Evolutionary conservation across 2,329 filamentous ascomycete genomes (phyloP).

Genomic region (Knoxdaviesia proteae): DNA sequence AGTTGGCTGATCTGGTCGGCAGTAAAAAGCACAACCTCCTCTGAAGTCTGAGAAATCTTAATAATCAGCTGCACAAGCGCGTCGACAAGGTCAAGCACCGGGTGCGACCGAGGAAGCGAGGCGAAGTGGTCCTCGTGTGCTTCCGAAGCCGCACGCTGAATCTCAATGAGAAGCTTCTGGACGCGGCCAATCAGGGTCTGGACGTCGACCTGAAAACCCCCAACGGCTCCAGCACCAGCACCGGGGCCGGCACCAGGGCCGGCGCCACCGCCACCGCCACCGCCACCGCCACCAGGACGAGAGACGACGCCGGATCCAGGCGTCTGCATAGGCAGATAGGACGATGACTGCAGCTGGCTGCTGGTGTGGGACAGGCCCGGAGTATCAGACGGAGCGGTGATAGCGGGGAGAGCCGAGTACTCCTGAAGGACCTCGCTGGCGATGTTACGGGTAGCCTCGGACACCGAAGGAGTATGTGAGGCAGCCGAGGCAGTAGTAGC

Average conservation of each 20-base stretch:
- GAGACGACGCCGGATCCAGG: too few species aligned
- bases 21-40: slow-evolving; percentile 36
- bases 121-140: slow-evolving; percentile 37
- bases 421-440: slow-evolving; percentile 45
- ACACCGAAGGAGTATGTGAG: slow-evolving; percentile 33
- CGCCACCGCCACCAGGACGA: too few species aligned
- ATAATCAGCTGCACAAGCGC: slow-evolving; percentile 40
- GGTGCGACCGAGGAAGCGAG: slow-evolving; percentile 35
- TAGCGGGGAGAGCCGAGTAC: slow-evolving; percentile 33
- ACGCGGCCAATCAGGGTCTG: slow-evolving; percentile 31
- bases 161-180: slow-evolving; percentile 34
- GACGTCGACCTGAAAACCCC: slow-evolving; percentile 26
- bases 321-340: too few species aligned
- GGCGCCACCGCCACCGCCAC: too few species aligned
- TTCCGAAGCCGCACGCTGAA: slow-evolving; percentile 31
- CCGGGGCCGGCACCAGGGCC: too few species aligned
- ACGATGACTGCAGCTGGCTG: slow-evolving; percentile 23
- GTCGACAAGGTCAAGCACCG: slow-evolving; percentile 41
- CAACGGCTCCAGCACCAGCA: slow-evolving; percentile 1
- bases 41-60: slow-evolving; percentile 38
- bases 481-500: slow-evolving; percentile 32
- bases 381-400: slow-evolving; percentile 39
- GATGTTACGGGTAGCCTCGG: slow-evolving; percentile 38
- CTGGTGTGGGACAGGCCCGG: slow-evolving; percentile 31
- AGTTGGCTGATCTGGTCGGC: slow-evolving; percentile 37